phyloP scores from a whole-genome alignment of 495 filamentous ascomycete species.

The Corynascus novoguineensis region DNA sequence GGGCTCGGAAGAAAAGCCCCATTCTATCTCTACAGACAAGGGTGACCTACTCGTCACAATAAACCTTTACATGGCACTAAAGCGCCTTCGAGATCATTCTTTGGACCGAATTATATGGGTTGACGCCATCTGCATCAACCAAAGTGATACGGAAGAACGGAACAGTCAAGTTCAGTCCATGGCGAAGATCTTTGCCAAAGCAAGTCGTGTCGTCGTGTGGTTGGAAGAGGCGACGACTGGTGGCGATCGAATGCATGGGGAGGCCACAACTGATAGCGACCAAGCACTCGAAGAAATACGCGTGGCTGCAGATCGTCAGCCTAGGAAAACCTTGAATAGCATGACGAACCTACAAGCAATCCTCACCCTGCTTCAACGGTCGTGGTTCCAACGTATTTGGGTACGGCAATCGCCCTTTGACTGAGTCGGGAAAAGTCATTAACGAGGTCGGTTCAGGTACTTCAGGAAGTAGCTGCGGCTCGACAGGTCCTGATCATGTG shows the following conservation, averaged over 20 bases:
- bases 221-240: neutral
- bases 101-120: neutral
- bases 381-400: constrained; percentile 2
- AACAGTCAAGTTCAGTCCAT: neutral
- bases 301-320: neutral
- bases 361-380: neutral
- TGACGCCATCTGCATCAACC: neutral
- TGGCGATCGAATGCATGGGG: neutral
- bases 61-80: neutral
- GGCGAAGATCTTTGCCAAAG: neutral
- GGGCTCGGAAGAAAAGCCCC: neutral
- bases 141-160: neutral
- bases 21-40: neutral
- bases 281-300: neutral
- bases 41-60: neutral
- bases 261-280: neutral
- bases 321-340: neutral
- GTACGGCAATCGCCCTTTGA: neutral
- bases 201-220: neutral
- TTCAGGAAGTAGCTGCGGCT: constrained; percentile 1
- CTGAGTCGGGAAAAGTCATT: neutral
- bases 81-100: neutral
- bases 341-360: neutral
- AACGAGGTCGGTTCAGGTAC: neutral
- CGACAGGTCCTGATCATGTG: neutral